These are phyloP conservation scores for Hyaloscypha variabilis DNA, from an alignment of 495 filamentous ascomycete species.

Conservation along the genomic window DNA sequence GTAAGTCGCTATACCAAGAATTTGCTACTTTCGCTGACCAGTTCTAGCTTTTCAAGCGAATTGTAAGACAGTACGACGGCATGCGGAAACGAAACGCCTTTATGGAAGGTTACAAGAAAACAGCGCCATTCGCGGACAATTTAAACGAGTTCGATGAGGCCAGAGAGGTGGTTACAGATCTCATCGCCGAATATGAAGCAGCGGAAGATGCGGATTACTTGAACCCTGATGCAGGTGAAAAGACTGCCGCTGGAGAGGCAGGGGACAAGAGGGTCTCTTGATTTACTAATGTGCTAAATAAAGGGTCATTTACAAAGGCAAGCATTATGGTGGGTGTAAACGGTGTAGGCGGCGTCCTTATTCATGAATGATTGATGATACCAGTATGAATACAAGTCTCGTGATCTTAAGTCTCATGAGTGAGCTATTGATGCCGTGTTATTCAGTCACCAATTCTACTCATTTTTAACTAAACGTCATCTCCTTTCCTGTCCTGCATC, in stretches of 20 bases:
- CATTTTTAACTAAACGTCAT: not conserved
- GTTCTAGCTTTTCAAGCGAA: conserved; percentile 80
- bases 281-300: not conserved
- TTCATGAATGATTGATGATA: conserved; percentile 31
- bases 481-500: not conserved
- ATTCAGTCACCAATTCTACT: conserved; percentile 8
- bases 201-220: conserved; percentile 90
- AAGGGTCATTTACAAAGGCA: conserved; percentile 14
- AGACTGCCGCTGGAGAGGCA: conserved; percentile 25
- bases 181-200: conserved; percentile 93
- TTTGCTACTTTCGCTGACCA: conserved; percentile 21
- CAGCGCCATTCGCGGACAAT: conserved; percentile 85
- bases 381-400: conserved; percentile 11
- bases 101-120: conserved; percentile 92
- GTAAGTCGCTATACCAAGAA: conserved; percentile 39
- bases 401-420: not conserved
- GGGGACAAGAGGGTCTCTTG: conserved; percentile 29
- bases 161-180: conserved; percentile 80
- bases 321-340: conserved; percentile 5
- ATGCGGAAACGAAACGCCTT: conserved; percentile 97
- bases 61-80: conserved; percentile 85
- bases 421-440: conserved; percentile 5
- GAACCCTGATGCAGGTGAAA: conserved; percentile 28
- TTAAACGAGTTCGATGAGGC: conserved; percentile 96
- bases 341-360: conserved; percentile 16